These are phyloP conservation scores for Alternaria rosae DNA, from an alignment of 2,329 filamentous ascomycete genomes.

Conservation along the genomic window DNA sequence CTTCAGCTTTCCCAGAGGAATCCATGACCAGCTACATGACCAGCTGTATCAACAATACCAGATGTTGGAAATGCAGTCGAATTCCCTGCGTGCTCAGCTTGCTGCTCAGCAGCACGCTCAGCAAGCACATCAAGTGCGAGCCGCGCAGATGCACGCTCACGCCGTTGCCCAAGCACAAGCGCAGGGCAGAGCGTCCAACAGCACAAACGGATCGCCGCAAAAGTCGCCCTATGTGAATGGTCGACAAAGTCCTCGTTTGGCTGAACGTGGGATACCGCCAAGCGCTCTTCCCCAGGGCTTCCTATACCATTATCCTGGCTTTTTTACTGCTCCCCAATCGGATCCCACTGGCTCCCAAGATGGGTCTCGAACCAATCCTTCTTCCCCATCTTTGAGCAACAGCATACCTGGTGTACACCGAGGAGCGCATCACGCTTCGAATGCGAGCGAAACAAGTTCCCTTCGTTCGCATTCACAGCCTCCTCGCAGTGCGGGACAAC, in stretches of 20 bases:
- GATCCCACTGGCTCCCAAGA: conserved; percentile 50
- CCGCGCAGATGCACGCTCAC: conserved; percentile 47
- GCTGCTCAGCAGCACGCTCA: conserved; percentile 48
- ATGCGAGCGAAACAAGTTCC: conserved; percentile 54
- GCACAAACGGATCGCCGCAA: conserved; percentile 52
- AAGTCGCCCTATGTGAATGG: conserved; percentile 45
- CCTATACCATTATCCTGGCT: conserved; percentile 56
- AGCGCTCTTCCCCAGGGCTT: conserved; percentile 50
- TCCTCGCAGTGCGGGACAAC: conserved; percentile 53
- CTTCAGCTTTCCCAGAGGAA: conserved; percentile 51
- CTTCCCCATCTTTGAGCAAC: conserved; percentile 56
- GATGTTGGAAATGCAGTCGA: conserved; percentile 54
- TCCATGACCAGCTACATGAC: conserved; percentile 56
- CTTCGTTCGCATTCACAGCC: conserved; percentile 60
- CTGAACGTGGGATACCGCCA: conserved; percentile 38
- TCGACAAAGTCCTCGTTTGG: conserved; percentile 42
- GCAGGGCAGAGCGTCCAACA: conserved; percentile 42
- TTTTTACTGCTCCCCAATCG: conserved; percentile 51
- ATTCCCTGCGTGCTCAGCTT: conserved; percentile 46
- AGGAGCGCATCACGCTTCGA: conserved; percentile 52
- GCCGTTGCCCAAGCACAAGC: conserved; percentile 49
- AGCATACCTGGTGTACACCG: conserved; percentile 54
- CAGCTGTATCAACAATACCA: conserved; percentile 60
- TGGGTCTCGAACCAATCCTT: conserved; percentile 57
- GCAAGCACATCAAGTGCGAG: conserved; percentile 49